A percentile compares a stretch with the other conserved stretches of the same genome.
Evolutionary conservation across 2,329 filamentous ascomycete species (phyloP).

Genomic region (Ophiognomonia clavigignenti-juglandacearum): DNA sequence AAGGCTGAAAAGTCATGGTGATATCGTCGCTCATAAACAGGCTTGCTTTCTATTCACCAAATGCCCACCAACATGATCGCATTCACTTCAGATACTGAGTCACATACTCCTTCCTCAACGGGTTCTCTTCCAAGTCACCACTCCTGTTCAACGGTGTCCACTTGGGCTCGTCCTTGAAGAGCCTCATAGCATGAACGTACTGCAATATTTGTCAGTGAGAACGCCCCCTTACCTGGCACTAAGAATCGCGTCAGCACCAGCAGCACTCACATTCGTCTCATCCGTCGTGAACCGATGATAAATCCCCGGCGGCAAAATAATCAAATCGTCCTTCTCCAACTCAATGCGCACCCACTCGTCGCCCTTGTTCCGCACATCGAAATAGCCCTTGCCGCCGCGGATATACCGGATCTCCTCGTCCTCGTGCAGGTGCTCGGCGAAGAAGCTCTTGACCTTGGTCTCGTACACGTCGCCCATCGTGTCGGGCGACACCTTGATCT

Average conservation of each 20-base stretch:
- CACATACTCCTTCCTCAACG: slow-evolving; percentile 75
- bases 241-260: too few relatives aligned
- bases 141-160: slow-evolving; percentile 91
- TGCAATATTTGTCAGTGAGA: slow-evolving; percentile 31
- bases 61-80: not conserved
- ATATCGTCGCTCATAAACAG: too few relatives aligned
- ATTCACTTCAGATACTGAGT: slow-evolving; percentile 33
- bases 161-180: slow-evolving; percentile 98
- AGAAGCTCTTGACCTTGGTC: slow-evolving; percentile 89
- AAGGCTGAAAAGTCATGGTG: too few relatives aligned
- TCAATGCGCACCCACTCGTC: slow-evolving; percentile 88
- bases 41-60: not conserved
- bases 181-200: slow-evolving; percentile 92
- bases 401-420: slow-evolving; percentile 98
- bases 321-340: slow-evolving; percentile 81
- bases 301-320: slow-evolving; percentile 90
- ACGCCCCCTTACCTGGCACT: too few relatives aligned
- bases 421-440: slow-evolving; percentile 93
- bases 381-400: slow-evolving; percentile 80
- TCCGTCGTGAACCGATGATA: slow-evolving; percentile 98
- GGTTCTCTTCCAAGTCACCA: slow-evolving; percentile 71
- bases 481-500: slow-evolving; percentile 81
- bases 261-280: slow-evolving; percentile 70
- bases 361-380: slow-evolving; percentile 78
- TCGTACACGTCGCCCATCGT: slow-evolving; percentile 87